Evolutionary conservation across 2,329 filamentous ascomycete species (phyloP), one percentile per base, ranked within the genome.

Genomic region (Dactylellina cionopaga): DNA sequence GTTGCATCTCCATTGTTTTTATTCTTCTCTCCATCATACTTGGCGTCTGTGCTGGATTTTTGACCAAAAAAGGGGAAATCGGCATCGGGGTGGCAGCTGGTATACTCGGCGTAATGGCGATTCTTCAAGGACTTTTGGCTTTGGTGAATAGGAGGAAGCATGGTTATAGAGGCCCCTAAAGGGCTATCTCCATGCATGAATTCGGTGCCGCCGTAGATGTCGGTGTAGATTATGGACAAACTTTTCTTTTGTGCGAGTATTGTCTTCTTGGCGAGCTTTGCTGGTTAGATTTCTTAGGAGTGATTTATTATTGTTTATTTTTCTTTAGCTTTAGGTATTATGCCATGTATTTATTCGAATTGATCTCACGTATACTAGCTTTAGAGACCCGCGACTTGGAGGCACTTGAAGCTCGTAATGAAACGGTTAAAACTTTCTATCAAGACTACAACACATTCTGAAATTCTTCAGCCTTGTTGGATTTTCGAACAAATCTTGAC

Each of bases 391-490:
- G n/a, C n/a, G n/a, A n/a, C n/a, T n/a, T n/a, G n/a, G n/a, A n/a
- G n/a, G n/a, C n/a, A n/a, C n/a, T n/a, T n/a, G n/a, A n/a, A n/a
- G n/a, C n/a, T n/a, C n/a, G n/a, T n/a, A n/a, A n/a, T n/a, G n/a
- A n/a, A n/a, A n/a, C n/a, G n/a, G n/a, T n/a, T n/a, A n/a, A n/a
- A n/a, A n/a, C n/a, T n/a, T n/a, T n/a, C n/a, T n/a, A n/a, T n/a
- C n/a, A n/a, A n/a, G n/a, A n/a, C n/a, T n/a, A n/a, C 35, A 39
- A 39, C 35, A 37, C 49, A 19, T 43, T 3, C 22, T 25, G 5
- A 54, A 54, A 54, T 37, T 6, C 15, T 35, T 5, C 47, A 54
- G 29, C 59, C 41, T 56, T 65, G 60, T 65, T 65, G 60, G 29
- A 65, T 65, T 65, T 64, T 56, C 22, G 11, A 41, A 9, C 3